These are phyloP conservation scores for Actinomortierella ambigua DNA, from an alignment of 371 early-diverging fungal species.

Conservation along the genomic window DNA sequence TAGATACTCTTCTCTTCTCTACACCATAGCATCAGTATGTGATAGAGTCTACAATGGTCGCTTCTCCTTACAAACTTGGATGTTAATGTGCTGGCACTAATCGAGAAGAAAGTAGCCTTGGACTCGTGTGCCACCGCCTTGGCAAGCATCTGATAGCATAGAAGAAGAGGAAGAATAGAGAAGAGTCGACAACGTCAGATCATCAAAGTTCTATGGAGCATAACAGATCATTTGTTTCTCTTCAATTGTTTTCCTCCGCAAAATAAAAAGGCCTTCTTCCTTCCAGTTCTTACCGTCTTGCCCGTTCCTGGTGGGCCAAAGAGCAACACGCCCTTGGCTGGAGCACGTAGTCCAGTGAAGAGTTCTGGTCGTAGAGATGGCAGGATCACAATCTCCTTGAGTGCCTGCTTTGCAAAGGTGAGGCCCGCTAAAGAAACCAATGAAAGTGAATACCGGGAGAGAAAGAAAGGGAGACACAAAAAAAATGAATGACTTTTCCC, in stretches of 20 bases:
- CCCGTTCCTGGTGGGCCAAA: constrained; percentile 77
- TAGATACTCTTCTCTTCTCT: too few relatives aligned
- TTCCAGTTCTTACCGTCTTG: constrained; percentile 60
- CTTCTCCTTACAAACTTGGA: constrained; percentile 66
- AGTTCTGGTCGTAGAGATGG: constrained; percentile 81
- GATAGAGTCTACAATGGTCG: too few relatives aligned
- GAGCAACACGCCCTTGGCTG: constrained; percentile 65
- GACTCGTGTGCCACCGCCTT: constrained; percentile 75
- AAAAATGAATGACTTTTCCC: background rate
- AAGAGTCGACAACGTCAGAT: background rate
- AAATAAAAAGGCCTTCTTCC: too few relatives aligned
- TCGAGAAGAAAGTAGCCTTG: constrained; percentile 79
- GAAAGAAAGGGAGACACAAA: constrained; percentile 5
- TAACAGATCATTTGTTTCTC: too few relatives aligned
- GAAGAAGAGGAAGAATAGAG: background rate
- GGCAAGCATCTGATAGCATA: constrained; percentile 48
- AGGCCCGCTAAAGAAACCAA: constrained; percentile 83
- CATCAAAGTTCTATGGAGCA: too few relatives aligned
- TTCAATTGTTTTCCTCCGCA: background rate
- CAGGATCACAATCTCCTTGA: constrained; percentile 79
- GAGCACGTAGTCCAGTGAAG: constrained; percentile 77
- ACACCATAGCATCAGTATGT: too few relatives aligned
- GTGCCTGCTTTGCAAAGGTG: constrained; percentile 68
- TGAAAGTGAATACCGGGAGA: too few relatives aligned
- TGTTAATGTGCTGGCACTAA: constrained; percentile 80